Conservation (phyloP, 805 yeast species). For the Starmera dryadoides region DNA sequence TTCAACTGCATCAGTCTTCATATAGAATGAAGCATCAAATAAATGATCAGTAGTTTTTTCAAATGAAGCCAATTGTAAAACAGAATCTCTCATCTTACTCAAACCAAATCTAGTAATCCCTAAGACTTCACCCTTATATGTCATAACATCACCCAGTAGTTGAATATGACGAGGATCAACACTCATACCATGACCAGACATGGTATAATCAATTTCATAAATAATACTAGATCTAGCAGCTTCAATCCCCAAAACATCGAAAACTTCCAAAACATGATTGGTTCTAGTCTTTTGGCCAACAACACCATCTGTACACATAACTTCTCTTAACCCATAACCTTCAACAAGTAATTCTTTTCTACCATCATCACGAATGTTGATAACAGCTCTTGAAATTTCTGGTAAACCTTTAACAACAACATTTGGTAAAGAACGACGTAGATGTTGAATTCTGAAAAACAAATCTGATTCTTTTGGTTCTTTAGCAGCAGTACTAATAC, state of each 20-base stretch:
- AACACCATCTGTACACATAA: slow-evolving; percentile 97
- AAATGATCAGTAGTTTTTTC: slow-evolving; percentile 98
- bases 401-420: slow-evolving; percentile 92
- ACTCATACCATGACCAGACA: slow-evolving; percentile 99
- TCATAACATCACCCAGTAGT: slow-evolving; percentile 96
- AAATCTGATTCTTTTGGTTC: slow-evolving; percentile 39
- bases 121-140: slow-evolving; percentile 95
- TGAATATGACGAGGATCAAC: slow-evolving; percentile 99
- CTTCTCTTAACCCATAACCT: slow-evolving; percentile 94
- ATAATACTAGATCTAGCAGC: slow-evolving; percentile 94
- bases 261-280: slow-evolving; percentile 88
- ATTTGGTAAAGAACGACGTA: slow-evolving; percentile 77
- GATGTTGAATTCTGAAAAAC: slow-evolving; percentile 83
- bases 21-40: slow-evolving; percentile 96
- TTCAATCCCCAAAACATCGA: slow-evolving; percentile 88
- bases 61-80: slow-evolving; percentile 91
- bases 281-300: slow-evolving; percentile 82
- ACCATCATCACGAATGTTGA: slow-evolving; percentile 81
- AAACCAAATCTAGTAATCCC: slow-evolving; percentile 98
- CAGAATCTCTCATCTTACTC: slow-evolving; percentile 98
- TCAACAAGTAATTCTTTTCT: slow-evolving; percentile 90
- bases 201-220: slow-evolving; percentile 91
- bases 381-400: slow-evolving; percentile 91
- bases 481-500: slow-evolving; percentile 34
- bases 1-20: slow-evolving; percentile 92